Evolutionary conservation across 1,284 basidiomycete species (phyloP).

Genomic region (Paramarasmius palmivorus): DNA sequence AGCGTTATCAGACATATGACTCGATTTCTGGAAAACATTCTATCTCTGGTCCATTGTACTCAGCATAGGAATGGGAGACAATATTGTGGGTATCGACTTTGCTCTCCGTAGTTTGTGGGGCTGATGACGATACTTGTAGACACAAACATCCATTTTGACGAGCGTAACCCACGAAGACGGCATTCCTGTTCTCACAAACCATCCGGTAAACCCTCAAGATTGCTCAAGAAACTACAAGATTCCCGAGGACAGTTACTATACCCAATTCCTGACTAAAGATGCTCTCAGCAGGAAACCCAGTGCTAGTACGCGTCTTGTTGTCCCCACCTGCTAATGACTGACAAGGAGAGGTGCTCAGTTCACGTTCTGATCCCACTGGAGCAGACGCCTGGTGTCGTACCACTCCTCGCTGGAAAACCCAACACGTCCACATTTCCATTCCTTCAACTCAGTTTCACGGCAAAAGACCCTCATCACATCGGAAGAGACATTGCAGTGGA

Average conservation of each 20-base stretch:
- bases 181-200: not conserved
- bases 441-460: not conserved
- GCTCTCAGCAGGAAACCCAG: constrained; percentile 1
- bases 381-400: constrained; percentile 1
- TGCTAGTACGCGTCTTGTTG: not conserved
- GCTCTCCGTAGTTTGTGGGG: not conserved
- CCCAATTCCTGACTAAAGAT: not conserved
- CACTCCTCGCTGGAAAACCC: constrained; percentile 1
- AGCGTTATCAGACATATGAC: too few species aligned
- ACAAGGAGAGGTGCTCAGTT: not conserved
- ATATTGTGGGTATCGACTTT: too few species aligned
- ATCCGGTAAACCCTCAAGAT: not conserved
- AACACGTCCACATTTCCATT: not conserved
- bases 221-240: not conserved
- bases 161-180: not conserved
- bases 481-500: not conserved
- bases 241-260: not conserved
- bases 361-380: constrained; percentile 1
- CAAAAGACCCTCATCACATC: not conserved
- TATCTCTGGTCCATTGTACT: too few species aligned
- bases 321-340: not conserved
- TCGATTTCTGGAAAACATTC: too few species aligned
- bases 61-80: too few species aligned
- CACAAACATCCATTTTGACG: not conserved
- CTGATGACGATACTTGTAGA: not conserved